Conservation (phyloP, 2,329 filamentous ascomycete species). For the Botrytis elliptica region DNA sequence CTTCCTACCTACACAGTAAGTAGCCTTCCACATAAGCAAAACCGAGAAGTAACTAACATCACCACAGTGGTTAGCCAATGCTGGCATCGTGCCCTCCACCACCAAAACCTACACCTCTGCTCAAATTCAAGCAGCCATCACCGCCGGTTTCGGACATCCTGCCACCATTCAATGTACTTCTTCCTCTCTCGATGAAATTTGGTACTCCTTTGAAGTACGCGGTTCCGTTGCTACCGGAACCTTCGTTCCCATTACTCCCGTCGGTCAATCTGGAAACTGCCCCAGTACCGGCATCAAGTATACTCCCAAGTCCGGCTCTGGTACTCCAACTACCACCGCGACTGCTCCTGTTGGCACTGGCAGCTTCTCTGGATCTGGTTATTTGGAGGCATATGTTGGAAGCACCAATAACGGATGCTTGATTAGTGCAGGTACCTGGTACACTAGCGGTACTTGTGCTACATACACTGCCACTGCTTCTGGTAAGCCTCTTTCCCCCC, state of each 20-base stretch:
- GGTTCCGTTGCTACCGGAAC: slow-evolving; percentile 51
- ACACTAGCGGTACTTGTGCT: slow-evolving; percentile 64
- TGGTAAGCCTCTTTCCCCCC: slow-evolving; percentile 43
- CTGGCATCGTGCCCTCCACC: slow-evolving; percentile 55
- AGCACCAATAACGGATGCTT: slow-evolving; percentile 60
- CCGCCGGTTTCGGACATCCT: slow-evolving; percentile 46
- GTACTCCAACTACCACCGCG: slow-evolving; percentile 31
- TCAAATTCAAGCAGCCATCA: slow-evolving; percentile 45
- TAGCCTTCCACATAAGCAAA: slow-evolving; percentile 4
- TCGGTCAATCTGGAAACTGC: slow-evolving; percentile 44
- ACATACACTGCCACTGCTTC: slow-evolving; percentile 57
- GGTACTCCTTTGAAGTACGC: slow-evolving; percentile 54
- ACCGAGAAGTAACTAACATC: neutral
- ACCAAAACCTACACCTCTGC: slow-evolving; percentile 45
- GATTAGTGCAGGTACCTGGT: slow-evolving; percentile 67
- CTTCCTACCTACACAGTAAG: slow-evolving; percentile 61
- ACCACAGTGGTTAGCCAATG: slow-evolving; percentile 53
- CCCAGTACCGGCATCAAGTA: slow-evolving; percentile 55
- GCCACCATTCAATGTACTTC: slow-evolving; percentile 48
- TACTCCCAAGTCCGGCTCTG: slow-evolving; percentile 48
- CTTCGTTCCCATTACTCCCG: slow-evolving; percentile 44
- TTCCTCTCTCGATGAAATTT: slow-evolving; percentile 50
- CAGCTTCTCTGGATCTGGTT: slow-evolving; percentile 53
- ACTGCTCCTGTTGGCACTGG: slow-evolving; percentile 38
- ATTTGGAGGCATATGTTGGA: slow-evolving; percentile 54